phyloP scores from a whole-genome alignment of 2,329 filamentous ascomycete species.

The Pleomassaria siparia region DNA sequence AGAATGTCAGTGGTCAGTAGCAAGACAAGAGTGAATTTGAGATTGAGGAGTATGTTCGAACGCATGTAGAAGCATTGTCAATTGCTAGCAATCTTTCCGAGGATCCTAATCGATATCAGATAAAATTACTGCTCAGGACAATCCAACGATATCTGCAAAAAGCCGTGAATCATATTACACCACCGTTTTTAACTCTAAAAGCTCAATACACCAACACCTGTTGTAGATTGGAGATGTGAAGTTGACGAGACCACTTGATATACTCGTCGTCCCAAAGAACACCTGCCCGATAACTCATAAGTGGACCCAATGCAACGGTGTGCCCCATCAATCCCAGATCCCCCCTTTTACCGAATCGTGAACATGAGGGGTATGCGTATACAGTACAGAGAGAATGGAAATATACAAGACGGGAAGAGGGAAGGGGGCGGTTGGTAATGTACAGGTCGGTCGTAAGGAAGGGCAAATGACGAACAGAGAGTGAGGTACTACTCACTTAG shows the following conservation, averaged over 20 bases:
- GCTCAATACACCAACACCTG: neutral
- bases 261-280: neutral
- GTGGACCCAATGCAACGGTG: neutral
- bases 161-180: neutral
- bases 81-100: too few relatives aligned
- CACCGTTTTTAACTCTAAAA: neutral
- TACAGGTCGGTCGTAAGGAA: neutral
- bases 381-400: neutral
- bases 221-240: conserved; percentile 1
- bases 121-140: too few relatives aligned
- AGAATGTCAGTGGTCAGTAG: too few relatives aligned
- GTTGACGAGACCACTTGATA: neutral
- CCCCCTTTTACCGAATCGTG: neutral
- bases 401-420: neutral
- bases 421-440: neutral
- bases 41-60: too few relatives aligned
- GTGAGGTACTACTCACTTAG: neutral
- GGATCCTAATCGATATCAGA: too few relatives aligned
- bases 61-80: too few relatives aligned
- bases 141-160: neutral
- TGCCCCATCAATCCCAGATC: neutral
- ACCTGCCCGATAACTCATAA: neutral
- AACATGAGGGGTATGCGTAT: neutral
- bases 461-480: neutral
- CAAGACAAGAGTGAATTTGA: too few relatives aligned